Percentiles rank a stretch among this genome's conserved stretches.
phyloP scores from a whole-genome alignment of 2,329 filamentous ascomycete genomes.

The Annulohypoxylon truncatum region DNA sequence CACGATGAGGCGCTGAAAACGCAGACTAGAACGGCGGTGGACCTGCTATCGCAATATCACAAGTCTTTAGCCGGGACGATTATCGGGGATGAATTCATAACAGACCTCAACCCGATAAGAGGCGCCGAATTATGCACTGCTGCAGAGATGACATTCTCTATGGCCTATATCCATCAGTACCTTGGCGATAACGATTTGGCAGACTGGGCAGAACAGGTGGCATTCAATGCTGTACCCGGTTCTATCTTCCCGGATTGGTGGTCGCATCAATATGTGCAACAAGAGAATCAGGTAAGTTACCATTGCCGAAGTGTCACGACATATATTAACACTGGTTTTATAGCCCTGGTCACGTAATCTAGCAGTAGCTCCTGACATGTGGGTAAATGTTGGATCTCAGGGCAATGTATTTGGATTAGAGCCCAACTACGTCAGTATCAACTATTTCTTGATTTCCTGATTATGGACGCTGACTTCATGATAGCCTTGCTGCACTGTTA shows the following conservation, averaged over 20 bases:
- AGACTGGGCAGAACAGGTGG: constrained; percentile 61
- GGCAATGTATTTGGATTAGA: constrained; percentile 64
- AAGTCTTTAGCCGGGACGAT: constrained; percentile 56
- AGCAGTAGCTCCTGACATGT: constrained; percentile 45
- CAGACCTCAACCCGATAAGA: constrained; percentile 52
- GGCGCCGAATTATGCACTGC: constrained; percentile 51
- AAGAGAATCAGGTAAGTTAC: constrained; percentile 60
- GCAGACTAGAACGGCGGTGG: constrained; percentile 53
- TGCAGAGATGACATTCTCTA: constrained; percentile 48
- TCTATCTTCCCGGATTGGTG: constrained; percentile 63
- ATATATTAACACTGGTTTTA: constrained; percentile 3
- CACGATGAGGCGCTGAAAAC: constrained; percentile 52
- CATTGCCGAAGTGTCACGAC: not conserved
- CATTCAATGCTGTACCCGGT: constrained; percentile 65
- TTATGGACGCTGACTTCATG: constrained; percentile 1
- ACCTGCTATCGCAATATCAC: constrained; percentile 54
- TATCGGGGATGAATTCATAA: constrained; percentile 56
- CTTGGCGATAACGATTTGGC: constrained; percentile 52
- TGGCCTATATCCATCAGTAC: constrained; percentile 46
- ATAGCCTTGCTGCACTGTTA: constrained; percentile 66
- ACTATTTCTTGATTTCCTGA: not conserved
- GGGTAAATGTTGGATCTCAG: constrained; percentile 59
- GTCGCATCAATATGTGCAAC: constrained; percentile 65
- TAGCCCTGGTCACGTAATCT: constrained; percentile 59
- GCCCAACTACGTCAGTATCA: constrained; percentile 56